A percentile compares a stretch with the other conserved stretches of the same genome.
Conservation (phyloP, 768 basidiomycete species). For the Sporobolomyces roseus region DNA sequence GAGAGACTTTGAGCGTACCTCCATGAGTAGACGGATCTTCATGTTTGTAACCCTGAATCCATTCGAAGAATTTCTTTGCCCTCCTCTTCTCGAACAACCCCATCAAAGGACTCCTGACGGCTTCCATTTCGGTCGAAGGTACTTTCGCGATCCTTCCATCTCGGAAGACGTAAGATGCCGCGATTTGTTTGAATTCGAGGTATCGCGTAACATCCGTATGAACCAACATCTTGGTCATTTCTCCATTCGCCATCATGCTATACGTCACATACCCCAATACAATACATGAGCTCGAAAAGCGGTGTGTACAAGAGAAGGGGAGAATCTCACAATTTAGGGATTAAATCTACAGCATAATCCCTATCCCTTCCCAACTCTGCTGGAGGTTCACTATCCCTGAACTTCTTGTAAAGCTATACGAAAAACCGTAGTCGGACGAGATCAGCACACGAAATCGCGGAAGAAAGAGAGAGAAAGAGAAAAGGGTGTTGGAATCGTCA, state of each 20-base stretch:
- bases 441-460: too few species aligned
- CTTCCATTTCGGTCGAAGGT: conserved; percentile 95
- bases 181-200: conserved; percentile 99
- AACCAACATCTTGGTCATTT: conserved; percentile 94
- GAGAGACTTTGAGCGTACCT: conserved; percentile 55
- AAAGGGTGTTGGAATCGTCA: too few species aligned
- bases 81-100: conserved; percentile 98
- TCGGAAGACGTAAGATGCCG: conserved; percentile 94
- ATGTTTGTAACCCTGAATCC: conserved; percentile 89
- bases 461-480: too few species aligned
- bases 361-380: conserved; percentile 87
- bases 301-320: too few species aligned
- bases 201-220: conserved; percentile 98
- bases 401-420: conserved; percentile 85
- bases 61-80: conserved; percentile 98
- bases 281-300: too few species aligned
- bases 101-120: conserved; percentile 90
- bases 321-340: conserved; percentile 72
- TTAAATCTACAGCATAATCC: conserved; percentile 95
- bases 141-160: conserved; percentile 97
- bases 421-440: too few species aligned
- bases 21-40: conserved; percentile 94
- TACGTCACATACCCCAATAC: too few species aligned
- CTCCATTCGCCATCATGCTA: conserved; percentile 88
- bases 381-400: conserved; percentile 74